Base-by-base conservation (phyloP, 306 rosid genomes). In the barrel medic (Medicago truncatula) region DNA sequence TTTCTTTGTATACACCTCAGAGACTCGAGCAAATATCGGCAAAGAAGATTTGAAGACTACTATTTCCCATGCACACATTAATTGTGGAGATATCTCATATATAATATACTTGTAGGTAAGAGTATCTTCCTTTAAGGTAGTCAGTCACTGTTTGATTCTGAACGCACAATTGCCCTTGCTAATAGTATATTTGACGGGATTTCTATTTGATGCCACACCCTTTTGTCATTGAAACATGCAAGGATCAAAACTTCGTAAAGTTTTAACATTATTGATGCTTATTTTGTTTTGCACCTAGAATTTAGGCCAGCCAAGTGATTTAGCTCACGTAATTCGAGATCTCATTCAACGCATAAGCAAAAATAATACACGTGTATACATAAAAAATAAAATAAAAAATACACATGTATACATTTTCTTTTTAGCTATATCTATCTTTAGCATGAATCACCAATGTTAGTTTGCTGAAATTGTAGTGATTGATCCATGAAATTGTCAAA, bases 121-220 rank as follows among this genome's bases (percentile, higher is more conserved):
- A 52, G 15, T 31, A 1, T 46, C 38, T 46, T 74, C 60, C 69
- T 41, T 43, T 43, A 72, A 6, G 20, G 17, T 17, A 25, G 34
- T 62, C 71, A 25, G 34, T 62, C 71, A 28, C 17, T 16, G 38
- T 74, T 47, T 61, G 70, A 60, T 25, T 44, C 50, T 46, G 78
- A 74, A 58, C 23, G 13, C 41, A 25, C 66, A 57, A 5, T 67
- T 80, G 15, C 41, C 67, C 50, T 14, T 11, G 41, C 18, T 17
- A 49, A 50, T 75, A 60, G 36, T 66, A 36, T 13, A 54, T 21
- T 73, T 54, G 40, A 21, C 1, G 38, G 70, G 47, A 15, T 71
- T 70, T 39, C 25, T 18, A 49, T 56, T 60, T n/a, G 18, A 49
- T 14, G 25, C 61, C 64, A 20, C 21, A 9, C 52, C 74, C 69